A percentile compares a stretch with the other conserved stretches of the same genome.
phyloP scores from a whole-genome alignment of 768 basidiomycete genomes.

The Tylopilus sp. region DNA sequence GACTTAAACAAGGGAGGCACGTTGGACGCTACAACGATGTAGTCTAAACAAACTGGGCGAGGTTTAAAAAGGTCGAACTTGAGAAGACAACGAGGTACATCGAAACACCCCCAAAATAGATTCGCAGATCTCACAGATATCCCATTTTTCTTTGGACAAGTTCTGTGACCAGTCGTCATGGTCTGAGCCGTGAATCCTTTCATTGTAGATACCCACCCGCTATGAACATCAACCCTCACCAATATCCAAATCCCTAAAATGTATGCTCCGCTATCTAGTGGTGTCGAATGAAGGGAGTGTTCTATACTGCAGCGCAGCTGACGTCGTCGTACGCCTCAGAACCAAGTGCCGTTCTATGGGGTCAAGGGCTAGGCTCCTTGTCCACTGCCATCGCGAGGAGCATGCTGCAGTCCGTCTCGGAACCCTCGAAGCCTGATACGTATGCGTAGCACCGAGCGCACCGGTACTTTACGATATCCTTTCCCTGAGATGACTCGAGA shows the following conservation, averaged over 20 bases:
- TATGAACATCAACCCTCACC: slow-evolving; percentile 6
- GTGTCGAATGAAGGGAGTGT: slow-evolving; percentile 21
- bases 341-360: slow-evolving; percentile 15
- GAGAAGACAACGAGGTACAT: slow-evolving; percentile 24
- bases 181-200: slow-evolving; percentile 11
- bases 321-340: slow-evolving; percentile 5
- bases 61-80: slow-evolving; percentile 23
- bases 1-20: slow-evolving; percentile 8
- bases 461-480: slow-evolving; percentile 21
- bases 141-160: slow-evolving; percentile 5
- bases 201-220: slow-evolving; percentile 2
- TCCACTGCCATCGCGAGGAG: slow-evolving; percentile 13
- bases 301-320: slow-evolving; percentile 21
- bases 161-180: slow-evolving; percentile 29
- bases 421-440: slow-evolving; percentile 17
- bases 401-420: slow-evolving; percentile 10
- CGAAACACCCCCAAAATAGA: slow-evolving; percentile 21
- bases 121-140: slow-evolving; percentile 12
- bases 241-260: slow-evolving; percentile 21
- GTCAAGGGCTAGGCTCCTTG: slow-evolving; percentile 24
- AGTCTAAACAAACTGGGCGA: slow-evolving; percentile 12
- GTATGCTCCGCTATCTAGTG: slow-evolving; percentile 25
- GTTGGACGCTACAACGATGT: slow-evolving; percentile 19
- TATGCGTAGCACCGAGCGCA: slow-evolving; percentile 9
- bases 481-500: slow-evolving; percentile 9